phyloP scores from a whole-genome alignment of 768 basidiomycete species.

The Suillus alpinus region DNA sequence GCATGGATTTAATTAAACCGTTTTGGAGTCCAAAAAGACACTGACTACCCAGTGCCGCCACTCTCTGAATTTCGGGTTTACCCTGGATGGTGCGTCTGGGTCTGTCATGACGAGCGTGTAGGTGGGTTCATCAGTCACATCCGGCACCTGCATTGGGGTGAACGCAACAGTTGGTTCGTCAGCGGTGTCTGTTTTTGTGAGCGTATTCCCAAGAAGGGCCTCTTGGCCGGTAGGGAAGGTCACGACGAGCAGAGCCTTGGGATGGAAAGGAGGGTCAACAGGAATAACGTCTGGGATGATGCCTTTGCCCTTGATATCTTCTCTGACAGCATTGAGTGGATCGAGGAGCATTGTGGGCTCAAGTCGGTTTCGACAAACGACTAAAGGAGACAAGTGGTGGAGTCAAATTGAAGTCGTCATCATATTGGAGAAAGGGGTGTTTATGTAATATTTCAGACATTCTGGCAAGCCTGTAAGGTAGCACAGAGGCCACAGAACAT shows the following conservation, averaged over 20 bases:
- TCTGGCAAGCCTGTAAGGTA: background rate
- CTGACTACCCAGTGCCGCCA: conserved; percentile 60
- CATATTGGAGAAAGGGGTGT: background rate
- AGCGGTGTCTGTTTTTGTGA: conserved; percentile 36
- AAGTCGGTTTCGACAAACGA: background rate
- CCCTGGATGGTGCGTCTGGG: conserved; percentile 55
- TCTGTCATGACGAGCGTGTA: conserved; percentile 60
- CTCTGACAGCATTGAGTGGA: conserved; percentile 21
- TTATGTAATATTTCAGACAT: background rate
- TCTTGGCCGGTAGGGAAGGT: conserved; percentile 30
- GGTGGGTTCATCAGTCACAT: conserved; percentile 29
- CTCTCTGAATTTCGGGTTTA: conserved; percentile 45
- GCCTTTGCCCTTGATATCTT: conserved; percentile 14
- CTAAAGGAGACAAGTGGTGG: background rate
- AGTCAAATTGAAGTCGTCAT: background rate
- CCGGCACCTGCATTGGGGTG: conserved; percentile 38
- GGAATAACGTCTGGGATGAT: conserved; percentile 32
- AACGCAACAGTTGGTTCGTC: conserved; percentile 52
- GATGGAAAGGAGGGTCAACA: conserved; percentile 20
- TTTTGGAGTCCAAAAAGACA: background rate
- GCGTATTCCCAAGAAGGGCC: conserved; percentile 36
- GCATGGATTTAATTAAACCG: background rate
- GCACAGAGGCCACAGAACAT: background rate
- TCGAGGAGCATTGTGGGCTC: conserved; percentile 15
- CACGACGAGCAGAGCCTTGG: conserved; percentile 26